Percentiles rank a stretch among this genome's conserved stretches.
phyloP scores from a whole-genome alignment of 2,329 filamentous ascomycete genomes.

The Aspergillus ochraceus region DNA sequence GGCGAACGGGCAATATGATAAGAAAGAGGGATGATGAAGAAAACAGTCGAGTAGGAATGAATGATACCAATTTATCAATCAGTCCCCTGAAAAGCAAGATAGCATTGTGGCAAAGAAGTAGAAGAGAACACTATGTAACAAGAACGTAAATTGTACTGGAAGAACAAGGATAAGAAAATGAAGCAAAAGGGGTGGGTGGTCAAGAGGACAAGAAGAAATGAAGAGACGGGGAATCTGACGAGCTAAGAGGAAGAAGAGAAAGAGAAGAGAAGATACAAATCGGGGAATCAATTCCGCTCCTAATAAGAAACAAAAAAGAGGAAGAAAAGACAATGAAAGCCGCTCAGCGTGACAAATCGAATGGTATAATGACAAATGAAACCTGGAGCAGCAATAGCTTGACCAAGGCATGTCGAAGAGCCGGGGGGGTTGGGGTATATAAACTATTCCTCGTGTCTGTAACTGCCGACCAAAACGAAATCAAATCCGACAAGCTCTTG shows the following conservation, averaged over 20 bases:
- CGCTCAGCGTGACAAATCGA: conserved; percentile 17
- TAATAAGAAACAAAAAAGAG: conserved; percentile 1
- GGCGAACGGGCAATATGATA: neutral
- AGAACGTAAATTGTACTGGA: conserved; percentile 11
- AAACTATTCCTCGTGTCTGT: conserved; percentile 5
- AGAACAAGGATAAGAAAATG: neutral
- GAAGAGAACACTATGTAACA: conserved; percentile 12
- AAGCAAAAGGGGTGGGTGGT: neutral
- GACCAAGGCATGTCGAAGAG: neutral
- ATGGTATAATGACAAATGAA: conserved; percentile 13
- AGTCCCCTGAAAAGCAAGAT: neutral
- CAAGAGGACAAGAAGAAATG: neutral
- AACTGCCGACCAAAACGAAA: conserved; percentile 1
- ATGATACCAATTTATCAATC: neutral
- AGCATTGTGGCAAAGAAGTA: neutral
- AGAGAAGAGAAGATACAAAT: conserved; percentile 1
- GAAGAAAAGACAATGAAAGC: neutral
- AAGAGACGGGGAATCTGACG: conserved; percentile 2
- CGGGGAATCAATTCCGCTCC: conserved; percentile 15
- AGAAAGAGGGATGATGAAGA: neutral
- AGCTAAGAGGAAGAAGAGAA: neutral
- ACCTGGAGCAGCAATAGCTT: conserved; percentile 5
- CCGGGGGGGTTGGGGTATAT: neutral
- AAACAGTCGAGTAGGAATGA: neutral
- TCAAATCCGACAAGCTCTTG: neutral